Conservation (phyloP, 768 basidiomycete species). For the Crepidotus variabilis region DNA sequence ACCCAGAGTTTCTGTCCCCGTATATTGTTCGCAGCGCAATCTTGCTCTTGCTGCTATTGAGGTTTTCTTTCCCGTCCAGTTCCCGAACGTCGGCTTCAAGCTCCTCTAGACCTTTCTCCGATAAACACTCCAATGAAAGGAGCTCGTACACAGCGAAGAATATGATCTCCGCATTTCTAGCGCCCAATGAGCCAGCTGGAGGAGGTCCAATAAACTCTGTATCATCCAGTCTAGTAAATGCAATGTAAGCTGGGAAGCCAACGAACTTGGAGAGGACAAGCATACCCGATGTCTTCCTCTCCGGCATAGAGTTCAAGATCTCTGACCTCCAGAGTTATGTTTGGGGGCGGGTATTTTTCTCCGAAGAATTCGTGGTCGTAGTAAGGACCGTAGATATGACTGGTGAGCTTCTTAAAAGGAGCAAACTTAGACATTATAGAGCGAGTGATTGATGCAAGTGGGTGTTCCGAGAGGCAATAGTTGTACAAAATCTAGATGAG, state of each 20-base stretch:
- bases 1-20: slow-evolving; percentile 17
- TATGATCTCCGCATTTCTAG: slow-evolving; percentile 26
- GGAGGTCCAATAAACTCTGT: slow-evolving; percentile 35
- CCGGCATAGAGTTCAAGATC: slow-evolving; percentile 17
- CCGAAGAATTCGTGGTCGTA: slow-evolving; percentile 18
- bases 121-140: slow-evolving; percentile 43
- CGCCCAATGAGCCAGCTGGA: slow-evolving; percentile 13
- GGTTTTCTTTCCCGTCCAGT: slow-evolving; percentile 28
- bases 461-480: too few species aligned
- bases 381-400: slow-evolving; percentile 23
- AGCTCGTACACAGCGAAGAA: slow-evolving; percentile 54
- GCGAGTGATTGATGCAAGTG: too few species aligned
- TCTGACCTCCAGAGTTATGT: slow-evolving; percentile 9
- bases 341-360: slow-evolving; percentile 15
- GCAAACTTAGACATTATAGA: too few species aligned
- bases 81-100: slow-evolving; percentile 42
- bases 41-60: slow-evolving; percentile 16
- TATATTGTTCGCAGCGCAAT: slow-evolving; percentile 36
- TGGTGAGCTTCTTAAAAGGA: not conserved
- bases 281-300: slow-evolving; percentile 16
- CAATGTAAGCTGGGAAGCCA: not conserved
- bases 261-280: not conserved
- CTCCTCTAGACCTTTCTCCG: slow-evolving; percentile 34
- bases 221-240: slow-evolving; percentile 38
- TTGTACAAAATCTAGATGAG: too few species aligned